Evolutionary conservation across 768 basidiomycete genomes (phyloP), one percentile per base, ranked within the genome.

Genomic region (Udeniomyces megalosporus): DNA sequence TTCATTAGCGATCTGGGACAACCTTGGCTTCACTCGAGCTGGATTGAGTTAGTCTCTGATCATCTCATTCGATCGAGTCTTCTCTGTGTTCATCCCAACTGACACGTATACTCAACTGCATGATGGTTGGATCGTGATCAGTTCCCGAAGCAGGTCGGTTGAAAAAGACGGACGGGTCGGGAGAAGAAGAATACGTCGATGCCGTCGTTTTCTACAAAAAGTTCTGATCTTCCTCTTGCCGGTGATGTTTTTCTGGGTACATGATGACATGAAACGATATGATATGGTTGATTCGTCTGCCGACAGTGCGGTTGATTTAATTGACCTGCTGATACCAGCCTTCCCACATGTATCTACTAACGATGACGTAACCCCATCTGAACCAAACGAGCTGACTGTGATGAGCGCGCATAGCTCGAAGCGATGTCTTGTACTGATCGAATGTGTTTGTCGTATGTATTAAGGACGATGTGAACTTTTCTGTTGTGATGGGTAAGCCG

Each of bases 321-420:
- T 59, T 29, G 49, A 86, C 68, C 70, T 82, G 79, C 2, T 77
- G 76, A 80, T 87, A 88, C 66, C 86, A 84, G 66, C 91, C 91
- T 29, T 86, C 81, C 90, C 91, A 93, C 87, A 93, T 85, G 70
- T 91, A 89, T 61, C 84, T 78, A 20, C 87, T 90, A 70, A 84
- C 86, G 24, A 74, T 66, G 44, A 92, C 77, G 70, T 90, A 86
- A 60, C 91, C 74, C 81, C 85, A 88, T 46, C 91, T 80, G 76
- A 89, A 93, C 90, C 90, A 92, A 47, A 82, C 80, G 62, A 88
- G 74, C 76, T 95, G 91, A 63, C 82, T 82, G 58, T 74, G 65
- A 67, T 95, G 91, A 61, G 78, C 74, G 64, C 74, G 72, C 83
- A 91, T 89, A 6, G 90, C 88, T 29, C 74, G 69, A 14, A 85